phyloP scores from a whole-genome alignment of 768 basidiomycete species.

The Boletus insuetus region DNA sequence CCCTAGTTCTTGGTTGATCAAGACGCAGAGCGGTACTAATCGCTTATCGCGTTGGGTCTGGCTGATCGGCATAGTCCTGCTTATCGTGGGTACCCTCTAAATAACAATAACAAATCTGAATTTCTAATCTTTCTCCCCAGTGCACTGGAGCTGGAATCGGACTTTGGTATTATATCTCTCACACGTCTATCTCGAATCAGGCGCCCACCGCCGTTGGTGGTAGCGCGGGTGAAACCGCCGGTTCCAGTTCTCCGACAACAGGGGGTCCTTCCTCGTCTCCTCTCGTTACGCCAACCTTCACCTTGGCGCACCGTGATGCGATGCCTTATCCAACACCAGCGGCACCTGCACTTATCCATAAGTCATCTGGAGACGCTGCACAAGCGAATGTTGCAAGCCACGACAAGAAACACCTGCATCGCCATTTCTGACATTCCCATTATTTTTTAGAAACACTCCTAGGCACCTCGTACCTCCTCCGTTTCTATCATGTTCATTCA shows the following conservation, averaged over 20 bases:
- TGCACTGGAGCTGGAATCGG: constrained; percentile 55
- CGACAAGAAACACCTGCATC: constrained; percentile 9
- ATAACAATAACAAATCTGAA: not conserved
- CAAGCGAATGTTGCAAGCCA: constrained; percentile 5
- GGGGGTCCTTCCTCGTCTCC: constrained; percentile 23
- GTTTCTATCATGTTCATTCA: constrained; percentile 2
- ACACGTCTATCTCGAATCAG: constrained; percentile 46
- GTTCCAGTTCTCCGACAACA: constrained; percentile 15
- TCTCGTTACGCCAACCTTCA: constrained; percentile 62
- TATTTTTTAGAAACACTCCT: not conserved
- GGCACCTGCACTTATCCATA: constrained; percentile 1
- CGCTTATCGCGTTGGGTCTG: constrained; percentile 67
- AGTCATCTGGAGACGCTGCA: constrained; percentile 2
- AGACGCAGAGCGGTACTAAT: constrained; percentile 54
- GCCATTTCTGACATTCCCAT: constrained; percentile 9
- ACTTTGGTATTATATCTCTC: constrained; percentile 57
- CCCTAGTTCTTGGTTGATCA: constrained; percentile 61
- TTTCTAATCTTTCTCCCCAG: constrained; percentile 24
- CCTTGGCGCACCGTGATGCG: constrained; percentile 43
- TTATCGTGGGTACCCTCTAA: constrained; percentile 42
- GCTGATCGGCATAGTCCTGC: constrained; percentile 57
- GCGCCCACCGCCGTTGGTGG: constrained; percentile 66
- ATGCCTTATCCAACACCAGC: constrained; percentile 22
- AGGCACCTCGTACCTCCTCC: not conserved
- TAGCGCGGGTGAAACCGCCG: constrained; percentile 44